Evolutionary conservation across 805 yeast genomes (phyloP).

Genomic region (Candida tibetensis): DNA sequence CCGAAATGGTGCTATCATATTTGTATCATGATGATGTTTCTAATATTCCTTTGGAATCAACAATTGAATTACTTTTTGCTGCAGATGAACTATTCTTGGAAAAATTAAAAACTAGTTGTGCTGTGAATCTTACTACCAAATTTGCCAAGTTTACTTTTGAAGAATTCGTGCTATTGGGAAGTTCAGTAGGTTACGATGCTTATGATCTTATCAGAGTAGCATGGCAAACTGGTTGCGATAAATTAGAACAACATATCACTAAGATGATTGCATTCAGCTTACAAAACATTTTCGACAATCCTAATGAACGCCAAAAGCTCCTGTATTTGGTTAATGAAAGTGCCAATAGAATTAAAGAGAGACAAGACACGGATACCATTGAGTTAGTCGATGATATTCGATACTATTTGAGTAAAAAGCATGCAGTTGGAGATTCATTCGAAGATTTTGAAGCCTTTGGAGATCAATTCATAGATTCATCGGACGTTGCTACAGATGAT

Average conservation of each 20-base stretch:
- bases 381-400: constrained; percentile 78
- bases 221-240: constrained; percentile 64
- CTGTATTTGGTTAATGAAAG: constrained; percentile 33
- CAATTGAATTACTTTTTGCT: constrained; percentile 54
- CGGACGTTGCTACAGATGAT: constrained; percentile 12
- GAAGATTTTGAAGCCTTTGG: constrained; percentile 25
- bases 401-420: constrained; percentile 50
- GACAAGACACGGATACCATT: constrained; percentile 77
- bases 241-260: constrained; percentile 64
- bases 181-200: constrained; percentile 34
- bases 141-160: constrained; percentile 18
- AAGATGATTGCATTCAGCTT: constrained; percentile 53
- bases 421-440: constrained; percentile 26
- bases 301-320: constrained; percentile 27
- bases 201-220: constrained; percentile 61
- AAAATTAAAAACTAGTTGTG: constrained; percentile 63
- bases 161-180: constrained; percentile 18
- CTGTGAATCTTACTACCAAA: constrained; percentile 42
- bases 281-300: constrained; percentile 25
- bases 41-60: constrained; percentile 46
- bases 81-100: constrained; percentile 63
- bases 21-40: constrained; percentile 58
- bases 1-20: constrained; percentile 51
- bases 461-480: constrained; percentile 9
- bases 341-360: constrained; percentile 52